phyloP scores from a whole-genome alignment of 257 asterid species.

The Cynanchum wilfordii region DNA sequence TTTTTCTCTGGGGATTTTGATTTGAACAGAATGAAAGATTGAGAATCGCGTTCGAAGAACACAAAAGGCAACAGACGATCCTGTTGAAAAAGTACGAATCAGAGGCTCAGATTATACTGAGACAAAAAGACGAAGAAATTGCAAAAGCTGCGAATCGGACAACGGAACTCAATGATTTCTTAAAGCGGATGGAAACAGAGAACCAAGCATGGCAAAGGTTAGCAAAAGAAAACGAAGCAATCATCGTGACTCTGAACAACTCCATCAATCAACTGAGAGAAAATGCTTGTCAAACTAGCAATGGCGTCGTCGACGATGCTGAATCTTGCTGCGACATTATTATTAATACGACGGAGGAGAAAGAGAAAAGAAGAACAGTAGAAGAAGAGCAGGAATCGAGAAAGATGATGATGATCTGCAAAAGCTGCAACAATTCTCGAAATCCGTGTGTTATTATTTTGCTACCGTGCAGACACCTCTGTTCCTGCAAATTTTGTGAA shows the following conservation, averaged over 20 bases:
- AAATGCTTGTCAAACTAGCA: slow-evolving; percentile 17
- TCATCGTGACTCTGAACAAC: slow-evolving; percentile 39
- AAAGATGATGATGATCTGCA: slow-evolving; percentile 42
- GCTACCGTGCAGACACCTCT: slow-evolving; percentile 80
- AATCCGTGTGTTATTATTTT: slow-evolving; percentile 51
- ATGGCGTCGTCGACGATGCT: slow-evolving; percentile 51
- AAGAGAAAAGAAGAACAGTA: background rate
- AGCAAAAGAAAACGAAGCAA: slow-evolving; percentile 49
- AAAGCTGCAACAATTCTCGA: slow-evolving; percentile 41
- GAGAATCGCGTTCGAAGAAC: slow-evolving; percentile 49
- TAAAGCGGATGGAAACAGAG: slow-evolving; percentile 45
- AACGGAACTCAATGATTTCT: slow-evolving; percentile 40
- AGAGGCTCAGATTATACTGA: slow-evolving; percentile 29
- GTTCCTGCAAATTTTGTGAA: slow-evolving; percentile 57
- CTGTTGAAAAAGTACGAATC: slow-evolving; percentile 48
- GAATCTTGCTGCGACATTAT: slow-evolving; percentile 46
- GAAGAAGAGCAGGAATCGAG: background rate
- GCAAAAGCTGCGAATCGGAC: slow-evolving; percentile 31
- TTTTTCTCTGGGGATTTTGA: background rate
- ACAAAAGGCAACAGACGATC: slow-evolving; percentile 35
- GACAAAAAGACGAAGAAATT: slow-evolving; percentile 61
- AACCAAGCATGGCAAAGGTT: slow-evolving; percentile 51
- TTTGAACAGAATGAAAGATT: slow-evolving; percentile 56
- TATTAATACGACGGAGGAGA: too few species aligned
- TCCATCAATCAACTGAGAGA: slow-evolving; percentile 51